phyloP scores from a whole-genome alignment of 2,329 filamentous ascomycete species.

The Plenodomus lindquistii region DNA sequence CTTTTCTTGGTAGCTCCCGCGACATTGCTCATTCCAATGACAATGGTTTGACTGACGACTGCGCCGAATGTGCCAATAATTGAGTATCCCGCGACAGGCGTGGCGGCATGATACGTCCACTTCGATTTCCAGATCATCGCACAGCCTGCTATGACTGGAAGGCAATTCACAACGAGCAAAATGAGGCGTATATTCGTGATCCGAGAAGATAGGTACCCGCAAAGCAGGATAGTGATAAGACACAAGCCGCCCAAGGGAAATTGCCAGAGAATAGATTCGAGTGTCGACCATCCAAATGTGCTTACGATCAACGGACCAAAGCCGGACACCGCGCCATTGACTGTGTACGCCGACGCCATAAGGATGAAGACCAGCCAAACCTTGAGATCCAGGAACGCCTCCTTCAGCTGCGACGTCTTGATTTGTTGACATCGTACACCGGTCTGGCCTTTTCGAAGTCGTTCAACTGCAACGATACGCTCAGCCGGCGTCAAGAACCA shows the following conservation, averaged over 20 bases:
- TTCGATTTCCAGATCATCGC: slow-evolving; percentile 72
- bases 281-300: slow-evolving; percentile 49
- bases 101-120: slow-evolving; percentile 66
- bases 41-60: slow-evolving; percentile 66
- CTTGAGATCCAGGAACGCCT: slow-evolving; percentile 53
- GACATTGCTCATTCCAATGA: slow-evolving; percentile 67
- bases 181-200: slow-evolving; percentile 67
- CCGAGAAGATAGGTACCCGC: slow-evolving; percentile 65
- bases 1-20: slow-evolving; percentile 79
- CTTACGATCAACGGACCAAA: slow-evolving; percentile 45
- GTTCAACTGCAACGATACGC: slow-evolving; percentile 57
- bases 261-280: slow-evolving; percentile 58
- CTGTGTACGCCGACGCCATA: slow-evolving; percentile 60
- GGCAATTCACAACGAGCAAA: slow-evolving; percentile 67
- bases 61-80: slow-evolving; percentile 74
- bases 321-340: slow-evolving; percentile 49
- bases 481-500: slow-evolving; percentile 71
- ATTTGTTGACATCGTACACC: slow-evolving; percentile 58
- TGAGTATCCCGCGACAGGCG: slow-evolving; percentile 71
- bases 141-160: slow-evolving; percentile 76
- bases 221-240: slow-evolving; percentile 66
- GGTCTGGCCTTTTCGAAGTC: slow-evolving; percentile 53
- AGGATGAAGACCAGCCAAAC: slow-evolving; percentile 47
- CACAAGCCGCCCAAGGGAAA: slow-evolving; percentile 74
- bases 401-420: slow-evolving; percentile 56